Conservation (phyloP, 306 rosid species). For the Fragaria ananassa region DNA sequence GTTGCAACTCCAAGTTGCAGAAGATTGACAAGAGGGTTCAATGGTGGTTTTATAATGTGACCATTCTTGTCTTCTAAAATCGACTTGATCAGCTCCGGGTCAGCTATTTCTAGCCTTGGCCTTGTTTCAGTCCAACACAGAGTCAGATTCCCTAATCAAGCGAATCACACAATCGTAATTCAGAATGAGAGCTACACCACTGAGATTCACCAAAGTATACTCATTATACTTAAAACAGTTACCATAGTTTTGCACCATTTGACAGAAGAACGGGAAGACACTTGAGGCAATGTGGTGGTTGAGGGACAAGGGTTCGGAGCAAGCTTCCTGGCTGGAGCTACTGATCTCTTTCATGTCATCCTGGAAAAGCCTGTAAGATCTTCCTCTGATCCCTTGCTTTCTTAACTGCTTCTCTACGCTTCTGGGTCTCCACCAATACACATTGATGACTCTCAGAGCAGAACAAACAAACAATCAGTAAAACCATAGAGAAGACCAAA, state of each 20-base stretch:
- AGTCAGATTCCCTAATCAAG: slow-evolving; percentile 30
- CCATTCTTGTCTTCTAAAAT: slow-evolving; percentile 38
- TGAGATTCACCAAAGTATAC: not conserved
- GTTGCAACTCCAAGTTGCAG: slow-evolving; percentile 36
- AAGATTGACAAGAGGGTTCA: slow-evolving; percentile 34
- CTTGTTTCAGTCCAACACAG: slow-evolving; percentile 35
- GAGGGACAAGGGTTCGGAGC: slow-evolving; percentile 33
- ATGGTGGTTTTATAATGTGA: slow-evolving; percentile 31
- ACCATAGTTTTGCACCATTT: slow-evolving; percentile 38
- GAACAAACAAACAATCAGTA: slow-evolving; percentile 7
- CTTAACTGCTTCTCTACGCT: slow-evolving; percentile 27
- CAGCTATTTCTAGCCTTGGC: slow-evolving; percentile 26
- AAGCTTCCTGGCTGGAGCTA: slow-evolving; percentile 21
- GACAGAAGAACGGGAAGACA: slow-evolving; percentile 37
- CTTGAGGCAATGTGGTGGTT: slow-evolving; percentile 35
- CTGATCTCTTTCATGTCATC: slow-evolving; percentile 42
- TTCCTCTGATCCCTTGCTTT: slow-evolving; percentile 44
- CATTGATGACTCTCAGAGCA: slow-evolving; percentile 19
- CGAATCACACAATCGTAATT: not conserved
- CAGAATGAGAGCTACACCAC: not conserved
- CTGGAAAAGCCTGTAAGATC: slow-evolving; percentile 30
- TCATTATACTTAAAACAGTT: not conserved
- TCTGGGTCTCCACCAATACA: slow-evolving; percentile 41
- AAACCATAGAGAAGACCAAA: slow-evolving; percentile 5
- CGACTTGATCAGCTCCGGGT: not conserved